Base-by-base conservation (phyloP, 768 basidiomycete species). In the Heimioporus sp. region DNA sequence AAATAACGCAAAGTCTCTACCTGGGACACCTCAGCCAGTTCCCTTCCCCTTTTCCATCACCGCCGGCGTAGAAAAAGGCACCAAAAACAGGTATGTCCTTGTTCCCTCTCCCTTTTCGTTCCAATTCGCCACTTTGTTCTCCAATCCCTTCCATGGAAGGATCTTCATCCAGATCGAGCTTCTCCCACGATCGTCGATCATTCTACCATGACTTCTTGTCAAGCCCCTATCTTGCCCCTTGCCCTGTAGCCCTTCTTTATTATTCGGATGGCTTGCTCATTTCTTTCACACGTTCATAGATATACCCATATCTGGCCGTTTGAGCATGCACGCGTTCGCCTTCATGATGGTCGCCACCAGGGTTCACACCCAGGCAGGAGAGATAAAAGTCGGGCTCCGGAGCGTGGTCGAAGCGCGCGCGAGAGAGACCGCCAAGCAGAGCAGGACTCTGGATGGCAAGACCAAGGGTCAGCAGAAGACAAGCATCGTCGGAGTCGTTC, bases 241-340 rank as follows among this genome's bases (percentile, higher is more conserved):
- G 7, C 24, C 24, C 24, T 43, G 36, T 17, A 28, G 4, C 24
- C 24, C 24, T 13, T 30, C 24, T 36, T 38, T 36, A 19, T 31
- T 16, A n/a, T 0, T 42, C 10, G 35, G 51, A 53, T 6, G 10
- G 32, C 21, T 3, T 21, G 21, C 56, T 64, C 40, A 58, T 49
- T 15, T 19, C 5, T 46, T 34, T 46, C 8, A 24, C 24, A 24
- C 21, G 24, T 37, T 30, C 24, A 16, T 56, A 93, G 92, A 55
- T 98, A 97, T 72, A 86, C 88, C 53, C 89, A 98, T 66, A 97
- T 98, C 51, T 98, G 94, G 92, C 96, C 96, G 0, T 98, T 94
- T 57, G 94, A 96, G 64, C 92, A 95, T 63, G 88, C 95, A 19
- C 86, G 96, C 36, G 94, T 98, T 5, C 79, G 86, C 43, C 74